Percentiles rank a stretch among this genome's conserved stretches.
phyloP scores from a whole-genome alignment of 2,329 filamentous ascomycete species.

The Aspergillus hiratsukae region DNA sequence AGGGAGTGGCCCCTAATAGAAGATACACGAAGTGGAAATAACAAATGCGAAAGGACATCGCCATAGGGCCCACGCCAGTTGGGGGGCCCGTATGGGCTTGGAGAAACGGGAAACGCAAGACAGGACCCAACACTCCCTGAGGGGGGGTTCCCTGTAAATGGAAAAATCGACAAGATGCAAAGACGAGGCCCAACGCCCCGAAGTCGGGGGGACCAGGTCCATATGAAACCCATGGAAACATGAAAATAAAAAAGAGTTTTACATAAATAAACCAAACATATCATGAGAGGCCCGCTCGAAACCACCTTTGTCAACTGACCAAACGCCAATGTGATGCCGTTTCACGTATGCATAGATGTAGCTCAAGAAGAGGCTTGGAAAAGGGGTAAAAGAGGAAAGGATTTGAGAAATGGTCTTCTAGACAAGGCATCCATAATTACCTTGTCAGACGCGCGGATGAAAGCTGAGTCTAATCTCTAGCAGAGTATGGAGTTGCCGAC shows the following conservation, averaged over 20 bases:
- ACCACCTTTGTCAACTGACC: constrained; percentile 14
- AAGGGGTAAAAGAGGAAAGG: constrained; percentile 10
- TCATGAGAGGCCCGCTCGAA: constrained; percentile 7
- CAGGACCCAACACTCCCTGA: background rate
- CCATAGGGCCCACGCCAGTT: background rate
- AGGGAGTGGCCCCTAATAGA: constrained; percentile 18
- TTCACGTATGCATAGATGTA: constrained; percentile 14
- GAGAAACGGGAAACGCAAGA: background rate
- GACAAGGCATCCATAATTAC: background rate
- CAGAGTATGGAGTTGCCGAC: constrained; percentile 19
- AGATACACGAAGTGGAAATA: constrained; percentile 24
- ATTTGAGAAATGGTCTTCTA: background rate
- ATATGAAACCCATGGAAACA: constrained; percentile 7
- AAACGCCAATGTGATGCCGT: constrained; percentile 24
- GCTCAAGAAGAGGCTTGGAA: constrained; percentile 7
- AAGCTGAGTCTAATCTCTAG: constrained; percentile 19
- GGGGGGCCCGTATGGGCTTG: background rate
- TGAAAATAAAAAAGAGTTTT: constrained; percentile 12
- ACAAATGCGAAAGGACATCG: constrained; percentile 2
- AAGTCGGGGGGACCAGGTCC: constrained; percentile 6
- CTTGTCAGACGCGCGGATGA: background rate
- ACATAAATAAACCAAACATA: constrained; percentile 20
- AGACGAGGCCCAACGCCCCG: background rate
- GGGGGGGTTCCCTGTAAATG: background rate
- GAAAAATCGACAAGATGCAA: constrained; percentile 6